A percentile compares a stretch with the other conserved stretches of the same genome.
Evolutionary conservation across 2,329 filamentous ascomycete genomes (phyloP).

Genomic region (Blumeriella jaapii): DNA sequence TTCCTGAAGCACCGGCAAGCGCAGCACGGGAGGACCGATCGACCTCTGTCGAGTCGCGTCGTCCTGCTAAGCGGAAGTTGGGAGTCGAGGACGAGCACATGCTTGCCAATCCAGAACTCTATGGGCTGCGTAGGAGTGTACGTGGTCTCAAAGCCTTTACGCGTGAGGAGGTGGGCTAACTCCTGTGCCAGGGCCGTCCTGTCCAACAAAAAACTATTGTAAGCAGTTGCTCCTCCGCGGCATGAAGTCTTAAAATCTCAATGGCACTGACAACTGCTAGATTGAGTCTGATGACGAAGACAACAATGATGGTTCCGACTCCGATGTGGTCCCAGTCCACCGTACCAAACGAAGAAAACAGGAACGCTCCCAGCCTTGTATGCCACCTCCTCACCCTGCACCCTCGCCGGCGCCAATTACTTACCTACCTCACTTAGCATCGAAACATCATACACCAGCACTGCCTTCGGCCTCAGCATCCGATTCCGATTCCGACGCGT

Average conservation of each 20-base stretch:
- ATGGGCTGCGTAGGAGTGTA: conserved; percentile 89
- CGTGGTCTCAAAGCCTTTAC: conserved; percentile 30
- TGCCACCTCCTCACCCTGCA: conserved; percentile 24
- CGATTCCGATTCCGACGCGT: conserved; percentile 62
- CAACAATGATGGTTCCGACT: conserved; percentile 52
- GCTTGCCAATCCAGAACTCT: conserved; percentile 83
- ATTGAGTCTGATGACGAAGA: conserved; percentile 43
- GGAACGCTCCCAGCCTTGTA: conserved; percentile 53
- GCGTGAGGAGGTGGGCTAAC: conserved; percentile 18
- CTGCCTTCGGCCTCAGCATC: conserved; percentile 48
- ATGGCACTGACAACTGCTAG: conserved; percentile 27
- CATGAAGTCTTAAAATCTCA: conserved; percentile 6
- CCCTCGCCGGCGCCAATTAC: conserved; percentile 13
- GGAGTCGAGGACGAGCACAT: conserved; percentile 67
- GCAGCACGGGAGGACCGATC: conserved; percentile 41
- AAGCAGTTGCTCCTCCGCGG: conserved; percentile 16
- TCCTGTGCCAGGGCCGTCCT: conserved; percentile 36
- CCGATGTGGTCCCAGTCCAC: conserved; percentile 53
- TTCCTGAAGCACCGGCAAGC: conserved; percentile 37
- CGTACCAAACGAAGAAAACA: conserved; percentile 56
- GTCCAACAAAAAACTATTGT: conserved; percentile 44
- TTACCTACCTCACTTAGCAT: conserved; percentile 33
- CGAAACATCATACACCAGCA: conserved; percentile 46
- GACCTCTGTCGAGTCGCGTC: conserved; percentile 59
- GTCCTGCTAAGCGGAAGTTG: conserved; percentile 62